Evolutionary conservation across 1,284 basidiomycete genomes (phyloP), one percentile per base, ranked within the genome.

Genomic region (Violaceomyces palustris): DNA sequence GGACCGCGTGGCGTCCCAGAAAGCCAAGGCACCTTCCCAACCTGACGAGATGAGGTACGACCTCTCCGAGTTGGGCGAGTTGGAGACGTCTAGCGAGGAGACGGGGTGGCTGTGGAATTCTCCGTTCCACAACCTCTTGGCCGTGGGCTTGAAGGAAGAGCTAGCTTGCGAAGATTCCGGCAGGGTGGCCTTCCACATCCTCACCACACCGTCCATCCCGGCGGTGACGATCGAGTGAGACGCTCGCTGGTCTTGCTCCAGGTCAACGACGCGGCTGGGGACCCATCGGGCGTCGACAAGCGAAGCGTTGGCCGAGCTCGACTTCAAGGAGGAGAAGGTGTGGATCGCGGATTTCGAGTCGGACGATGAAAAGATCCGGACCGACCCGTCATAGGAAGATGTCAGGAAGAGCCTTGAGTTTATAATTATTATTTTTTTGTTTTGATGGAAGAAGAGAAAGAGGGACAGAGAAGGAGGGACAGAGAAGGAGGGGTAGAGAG

Each of bases 201-300:
- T 63, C 5, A 73, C 66, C 8, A 85, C 84, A 29, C 88, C 81
- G 72, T 96, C 91, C 35, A 91, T 89, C 1, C 86, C 83, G 27
- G 82, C 90, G 1, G 85, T 88, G 26, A 92, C 75, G 29, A 86
- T 47, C 59, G 44, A 23, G 3, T 7, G 21, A 10, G 35, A 24
- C 17, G n/a, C 36, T 5, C 22, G 22, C 27, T 15, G 10, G 19
- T 24, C 1, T 45, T 36, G 22, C 32, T 59, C 49, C 14, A 61
- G 58, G 12, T 17, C 29, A 12, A 12, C 21, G 19, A 19, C 35
- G 18, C 19, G 18, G 39, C n/a, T 26, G 5, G 42, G 32, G 0
- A 90, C 74, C 64, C 85, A 77, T 35, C 80, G 81, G 28, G 86
- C 75, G 3, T 83, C 86, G 0, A 87, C 86, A 30, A 89, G 81